Base-by-base conservation (phyloP, 108 stramenopile species). In the Pseudonitzschia multistriata region DNA sequence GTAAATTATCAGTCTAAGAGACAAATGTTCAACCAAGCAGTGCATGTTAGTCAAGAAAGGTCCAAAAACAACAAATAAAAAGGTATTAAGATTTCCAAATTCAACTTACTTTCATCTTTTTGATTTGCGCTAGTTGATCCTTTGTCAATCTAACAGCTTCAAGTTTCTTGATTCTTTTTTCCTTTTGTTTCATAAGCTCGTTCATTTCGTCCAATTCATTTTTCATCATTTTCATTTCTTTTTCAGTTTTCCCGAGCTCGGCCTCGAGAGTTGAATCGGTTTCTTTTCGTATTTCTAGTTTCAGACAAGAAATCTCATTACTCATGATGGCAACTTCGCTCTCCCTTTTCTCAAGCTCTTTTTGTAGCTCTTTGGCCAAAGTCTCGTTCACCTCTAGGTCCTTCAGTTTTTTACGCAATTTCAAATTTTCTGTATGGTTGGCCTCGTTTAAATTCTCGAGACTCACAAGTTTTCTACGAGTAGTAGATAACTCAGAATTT, bases 91-190 rank as follows among this genome's bases (percentile, higher is more conserved):
- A 33, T 27, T 37, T 19, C 0, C 24, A 45, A 10, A 45, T 19
- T 54, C 3, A 8, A 60, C 79, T 64, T 78, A 88, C 84, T 80
- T 94, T 89, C 67, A 91, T 79, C 57, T 91, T 88, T 62, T 88
- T 85, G 31, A 92, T 73, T 25, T 74, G 69, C 49, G 77, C 90
- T 10, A 84, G 67, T 53, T 88, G 85, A 48, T 86, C 87, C 61
- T 87, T 91, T 28, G 94, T 95, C 45, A 95, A 72, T 34, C 79
- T 79, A 28, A 77, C 67, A 42, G 79, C 79, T 67, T 92, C 85
- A 15, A 95, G 86, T 65, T 92, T 89, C 60, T 87, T 80, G 64
- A 95, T 95, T 14, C 94, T 75, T 14, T 62, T 76, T 52, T 95
- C 88, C 62, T 90, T 92, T 35, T 77, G 57, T 35, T 73, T 61